Percentiles rank a stretch among this genome's conserved stretches.
Evolutionary conservation across 495 filamentous ascomycete genomes (phyloP).

Genomic region (Hyaloscypha hepaticicola): DNA sequence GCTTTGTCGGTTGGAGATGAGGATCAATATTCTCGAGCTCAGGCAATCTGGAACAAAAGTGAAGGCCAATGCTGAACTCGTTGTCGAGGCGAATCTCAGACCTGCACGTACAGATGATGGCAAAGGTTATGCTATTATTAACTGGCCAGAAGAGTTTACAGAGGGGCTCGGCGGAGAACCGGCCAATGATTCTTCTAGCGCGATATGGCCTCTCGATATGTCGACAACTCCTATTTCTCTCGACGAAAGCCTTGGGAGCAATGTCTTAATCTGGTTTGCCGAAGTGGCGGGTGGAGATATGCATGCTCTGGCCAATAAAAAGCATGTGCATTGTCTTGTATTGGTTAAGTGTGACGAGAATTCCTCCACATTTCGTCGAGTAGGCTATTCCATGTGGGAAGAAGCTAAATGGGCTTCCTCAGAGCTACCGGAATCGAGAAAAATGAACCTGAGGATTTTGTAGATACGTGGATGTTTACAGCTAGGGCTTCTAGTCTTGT

Average conservation of each 20-base stretch:
- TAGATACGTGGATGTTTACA: slow-evolving; percentile 1
- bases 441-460: slow-evolving; percentile 6
- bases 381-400: slow-evolving; percentile 10
- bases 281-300: slow-evolving; percentile 2
- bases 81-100: slow-evolving; percentile 5
- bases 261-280: slow-evolving; percentile 4
- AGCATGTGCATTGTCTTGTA: slow-evolving; percentile 10
- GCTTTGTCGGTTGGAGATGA: not conserved
- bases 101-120: not conserved
- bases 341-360: slow-evolving; percentile 5
- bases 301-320: not conserved
- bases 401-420: not conserved
- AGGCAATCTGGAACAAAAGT: not conserved
- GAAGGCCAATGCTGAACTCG: slow-evolving; percentile 1
- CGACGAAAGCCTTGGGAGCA: slow-evolving; percentile 4
- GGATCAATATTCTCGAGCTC: slow-evolving; percentile 6
- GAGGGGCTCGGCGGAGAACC: not conserved
- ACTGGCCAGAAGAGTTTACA: slow-evolving; percentile 3
- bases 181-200: not conserved
- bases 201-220: slow-evolving; percentile 9
- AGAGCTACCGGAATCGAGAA: slow-evolving; percentile 9
- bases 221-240: not conserved
- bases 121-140: not conserved
- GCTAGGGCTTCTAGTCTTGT: no score
- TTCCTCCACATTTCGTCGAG: not conserved